A percentile compares a stretch with the other conserved stretches of the same genome.
These are phyloP conservation scores for Calonectria fujianensis DNA, from an alignment of 2,329 filamentous ascomycete genomes.

Conservation along the genomic window DNA sequence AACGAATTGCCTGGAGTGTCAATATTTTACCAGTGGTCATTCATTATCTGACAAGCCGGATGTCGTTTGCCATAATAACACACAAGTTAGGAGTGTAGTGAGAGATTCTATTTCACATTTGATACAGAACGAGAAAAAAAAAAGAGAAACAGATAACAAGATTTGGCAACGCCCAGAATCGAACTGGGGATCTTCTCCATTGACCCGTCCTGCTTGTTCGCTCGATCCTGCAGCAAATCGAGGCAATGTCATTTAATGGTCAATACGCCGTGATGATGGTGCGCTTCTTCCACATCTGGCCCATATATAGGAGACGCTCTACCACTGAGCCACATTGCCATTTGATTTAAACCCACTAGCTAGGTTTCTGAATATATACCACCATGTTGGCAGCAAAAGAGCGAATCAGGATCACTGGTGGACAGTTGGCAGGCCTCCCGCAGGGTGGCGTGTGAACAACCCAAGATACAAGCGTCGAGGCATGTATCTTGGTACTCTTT, in stretches of 20 bases:
- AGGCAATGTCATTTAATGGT: not conserved
- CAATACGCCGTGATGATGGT: not conserved
- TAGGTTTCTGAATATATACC: not conserved
- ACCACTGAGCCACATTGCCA: conserved; percentile 31
- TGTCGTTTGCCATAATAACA: no score
- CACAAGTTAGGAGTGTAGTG: no score
- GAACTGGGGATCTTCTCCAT: conserved; percentile 64
- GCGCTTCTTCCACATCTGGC: not conserved
- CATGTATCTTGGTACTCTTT: not conserved
- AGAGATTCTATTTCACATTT: no score
- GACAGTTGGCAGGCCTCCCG: not conserved
- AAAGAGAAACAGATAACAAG: not conserved
- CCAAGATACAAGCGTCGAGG: not conserved
- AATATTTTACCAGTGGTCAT: not conserved
- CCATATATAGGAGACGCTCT: conserved; percentile 14
- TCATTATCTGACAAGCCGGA: no score
- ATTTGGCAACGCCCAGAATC: conserved; percentile 65
- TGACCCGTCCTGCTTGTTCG: not conserved
- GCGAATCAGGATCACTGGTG: not conserved
- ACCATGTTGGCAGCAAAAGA: not conserved
- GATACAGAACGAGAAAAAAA: not conserved
- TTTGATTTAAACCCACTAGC: not conserved
- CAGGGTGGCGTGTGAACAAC: not conserved
- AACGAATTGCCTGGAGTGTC: not conserved
- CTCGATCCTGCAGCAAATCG: not conserved